A percentile compares a stretch with the other conserved stretches of the same genome.
Conservation (phyloP, 148 eudicot species). For the Rhododendron ovatum region DNA sequence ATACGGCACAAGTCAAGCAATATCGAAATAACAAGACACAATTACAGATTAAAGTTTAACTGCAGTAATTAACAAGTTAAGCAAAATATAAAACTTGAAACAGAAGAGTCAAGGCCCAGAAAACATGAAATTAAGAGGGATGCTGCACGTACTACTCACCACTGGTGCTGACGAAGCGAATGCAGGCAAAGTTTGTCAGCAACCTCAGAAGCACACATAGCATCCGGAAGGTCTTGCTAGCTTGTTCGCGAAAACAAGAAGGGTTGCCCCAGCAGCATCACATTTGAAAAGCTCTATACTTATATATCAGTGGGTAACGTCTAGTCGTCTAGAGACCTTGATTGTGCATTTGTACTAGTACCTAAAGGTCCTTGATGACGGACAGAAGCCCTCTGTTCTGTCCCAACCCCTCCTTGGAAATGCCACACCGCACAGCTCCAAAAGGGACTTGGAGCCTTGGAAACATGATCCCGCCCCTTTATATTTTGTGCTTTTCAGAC, state of each 20-base stretch:
- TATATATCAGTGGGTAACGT: not conserved
- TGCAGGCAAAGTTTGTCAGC: conserved; percentile 45
- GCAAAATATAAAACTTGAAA: not conserved
- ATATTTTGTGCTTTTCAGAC: not conserved
- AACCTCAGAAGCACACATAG: conserved; percentile 40
- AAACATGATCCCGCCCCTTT: not conserved
- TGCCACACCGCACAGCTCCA: not conserved
- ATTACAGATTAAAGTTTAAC: too few relatives aligned
- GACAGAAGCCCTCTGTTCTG: not conserved
- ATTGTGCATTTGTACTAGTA: not conserved
- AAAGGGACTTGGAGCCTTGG: not conserved
- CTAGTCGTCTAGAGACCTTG: not conserved
- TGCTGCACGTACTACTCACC: conserved; percentile 18
- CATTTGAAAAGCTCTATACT: conserved; percentile 11
- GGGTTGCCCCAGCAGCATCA: conserved; percentile 28
- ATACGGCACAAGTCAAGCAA: not conserved
- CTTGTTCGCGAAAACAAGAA: conserved; percentile 43
- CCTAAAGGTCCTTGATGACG: not conserved
- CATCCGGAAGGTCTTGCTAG: conserved; percentile 49
- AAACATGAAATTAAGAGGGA: not conserved
- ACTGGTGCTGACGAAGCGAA: conserved; percentile 24
- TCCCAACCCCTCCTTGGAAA: not conserved
- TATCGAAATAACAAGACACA: too few relatives aligned
- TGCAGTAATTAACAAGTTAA: not conserved
- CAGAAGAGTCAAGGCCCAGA: not conserved